Base-by-base conservation (phyloP, 176 grass and related monocot genomes). In the Eragrostis curvula region DNA sequence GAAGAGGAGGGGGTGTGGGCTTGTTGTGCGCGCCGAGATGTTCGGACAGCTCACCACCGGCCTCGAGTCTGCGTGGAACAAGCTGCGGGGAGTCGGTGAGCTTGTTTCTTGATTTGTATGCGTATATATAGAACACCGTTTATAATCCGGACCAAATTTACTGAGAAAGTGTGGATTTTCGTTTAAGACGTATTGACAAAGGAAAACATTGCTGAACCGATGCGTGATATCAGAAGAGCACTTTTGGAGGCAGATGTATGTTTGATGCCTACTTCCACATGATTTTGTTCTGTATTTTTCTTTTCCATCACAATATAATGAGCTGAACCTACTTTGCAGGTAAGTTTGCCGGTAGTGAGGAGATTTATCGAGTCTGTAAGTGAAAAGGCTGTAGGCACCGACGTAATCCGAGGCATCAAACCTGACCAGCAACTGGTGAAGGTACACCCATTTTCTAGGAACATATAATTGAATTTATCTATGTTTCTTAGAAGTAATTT, bases 221-320 rank as follows among this genome's bases (percentile, higher is more conserved):
- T 98, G 92, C 85, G 90, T 57, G 96, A 98, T 84, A 98, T 98
- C 57, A 93, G 96, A 80, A 91, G 96, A 82, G 96, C 96, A 47
- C 92, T 98, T 78, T 60, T 98, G 75, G 96, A 98, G 86, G 96
- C 96, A 62, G 96, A 98, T 84, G 96, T 98, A 90, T 89, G 89
- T 90, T 63, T 17, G 68, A 68, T 74, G 63, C 57, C 67, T 62
- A 20, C 27, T 48, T 32, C 14, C 6, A 21, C 51, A 46, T 57
- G 56, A 1, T 43, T 60, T 47, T 66, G 12, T 61, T 58, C 12
- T 15, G 28, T 36, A n/a, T 48, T 46, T 1, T 23, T 40, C 0
- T 36, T 64, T 53, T 0, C 24, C 20, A 44, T 78, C 11, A 5
- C 40, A 66, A 58, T 79, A 50, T 79, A 58, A 79, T 42, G 13